A percentile compares a stretch with the other conserved stretches of the same genome.
These are phyloP conservation scores for Sordariomycetes sp. DNA, from an alignment of 2,329 filamentous ascomycete species.

Conservation along the genomic window DNA sequence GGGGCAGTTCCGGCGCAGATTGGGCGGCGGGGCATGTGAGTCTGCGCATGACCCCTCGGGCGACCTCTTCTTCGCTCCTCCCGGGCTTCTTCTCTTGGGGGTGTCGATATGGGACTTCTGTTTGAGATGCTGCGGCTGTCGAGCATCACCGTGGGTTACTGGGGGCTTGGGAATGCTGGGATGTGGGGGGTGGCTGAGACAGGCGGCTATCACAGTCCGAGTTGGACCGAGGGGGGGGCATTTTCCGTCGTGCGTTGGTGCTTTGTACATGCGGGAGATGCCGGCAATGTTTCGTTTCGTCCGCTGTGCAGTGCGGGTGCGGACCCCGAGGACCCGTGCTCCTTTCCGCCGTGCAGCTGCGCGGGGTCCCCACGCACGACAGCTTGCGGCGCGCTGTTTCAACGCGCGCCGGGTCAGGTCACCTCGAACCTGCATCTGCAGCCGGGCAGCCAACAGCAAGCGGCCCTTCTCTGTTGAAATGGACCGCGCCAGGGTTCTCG, in stretches of 20 bases:
- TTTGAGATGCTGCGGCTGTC: not conserved
- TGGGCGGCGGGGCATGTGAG: constrained; percentile 4
- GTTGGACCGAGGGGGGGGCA: not conserved
- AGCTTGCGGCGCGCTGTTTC: not conserved
- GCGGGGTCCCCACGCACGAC: not conserved
- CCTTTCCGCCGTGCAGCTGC: not conserved
- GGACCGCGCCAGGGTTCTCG: not conserved
- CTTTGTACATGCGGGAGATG: not conserved
- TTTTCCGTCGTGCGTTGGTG: not conserved
- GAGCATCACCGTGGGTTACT: too few relatives aligned
- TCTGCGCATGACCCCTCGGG: not conserved
- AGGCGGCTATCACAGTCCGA: not conserved
- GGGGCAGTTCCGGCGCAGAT: constrained; percentile 1
- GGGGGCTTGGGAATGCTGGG: not conserved
- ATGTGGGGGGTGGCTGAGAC: not conserved
- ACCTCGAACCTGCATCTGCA: not conserved
- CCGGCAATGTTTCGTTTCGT: not conserved
- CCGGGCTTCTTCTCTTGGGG: not conserved
- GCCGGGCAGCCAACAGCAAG: not conserved
- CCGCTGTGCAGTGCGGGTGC: not conserved
- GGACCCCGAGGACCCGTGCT: not conserved
- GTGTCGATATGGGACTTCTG: not conserved
- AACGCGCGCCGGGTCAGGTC: not conserved
- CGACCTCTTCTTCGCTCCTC: not conserved
- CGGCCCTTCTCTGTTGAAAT: not conserved